phyloP scores from a whole-genome alignment of 2,329 filamentous ascomycete genomes.

The Apiospora malaysiana region DNA sequence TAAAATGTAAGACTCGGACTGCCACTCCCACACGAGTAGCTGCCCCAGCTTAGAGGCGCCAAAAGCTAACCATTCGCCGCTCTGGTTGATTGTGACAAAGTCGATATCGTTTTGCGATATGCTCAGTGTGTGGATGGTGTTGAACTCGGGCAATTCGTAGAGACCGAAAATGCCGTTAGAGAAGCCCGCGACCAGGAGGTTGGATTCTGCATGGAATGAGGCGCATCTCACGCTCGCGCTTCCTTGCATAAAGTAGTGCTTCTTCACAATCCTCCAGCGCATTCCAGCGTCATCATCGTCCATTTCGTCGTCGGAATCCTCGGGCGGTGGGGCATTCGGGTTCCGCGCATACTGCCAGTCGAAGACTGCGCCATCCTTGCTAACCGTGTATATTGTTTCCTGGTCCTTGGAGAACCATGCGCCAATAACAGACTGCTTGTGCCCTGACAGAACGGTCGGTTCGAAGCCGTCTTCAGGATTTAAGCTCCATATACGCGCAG shows the following conservation, averaged over 20 bases:
- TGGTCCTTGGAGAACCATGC: conserved; percentile 97
- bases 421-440: conserved; percentile 87
- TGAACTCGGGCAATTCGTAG: conserved; percentile 96
- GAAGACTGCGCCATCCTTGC: conserved; percentile 96
- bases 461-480: conserved; percentile 85
- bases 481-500: conserved; percentile 92
- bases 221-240: conserved; percentile 87
- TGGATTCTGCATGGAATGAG: conserved; percentile 84
- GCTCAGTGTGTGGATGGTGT: conserved; percentile 88
- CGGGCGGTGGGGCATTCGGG: conserved; percentile 56
- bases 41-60: conserved; percentile 95
- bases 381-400: conserved; percentile 94
- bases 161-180: conserved; percentile 93
- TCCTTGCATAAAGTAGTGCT: conserved; percentile 93
- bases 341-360: conserved; percentile 83
- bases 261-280: conserved; percentile 89
- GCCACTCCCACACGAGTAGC: conserved; percentile 99
- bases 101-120: conserved; percentile 98
- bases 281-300: conserved; percentile 69
- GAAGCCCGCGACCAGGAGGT: conserved; percentile 95
- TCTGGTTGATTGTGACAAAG: conserved; percentile 90
- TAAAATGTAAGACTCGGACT: conserved; percentile 97
- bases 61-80: conserved; percentile 96
- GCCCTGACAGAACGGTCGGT: conserved; percentile 88
- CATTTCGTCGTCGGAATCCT: conserved; percentile 64